phyloP scores from a whole-genome alignment of 352 stramenopile species.

The Aphanomyces astaci region DNA sequence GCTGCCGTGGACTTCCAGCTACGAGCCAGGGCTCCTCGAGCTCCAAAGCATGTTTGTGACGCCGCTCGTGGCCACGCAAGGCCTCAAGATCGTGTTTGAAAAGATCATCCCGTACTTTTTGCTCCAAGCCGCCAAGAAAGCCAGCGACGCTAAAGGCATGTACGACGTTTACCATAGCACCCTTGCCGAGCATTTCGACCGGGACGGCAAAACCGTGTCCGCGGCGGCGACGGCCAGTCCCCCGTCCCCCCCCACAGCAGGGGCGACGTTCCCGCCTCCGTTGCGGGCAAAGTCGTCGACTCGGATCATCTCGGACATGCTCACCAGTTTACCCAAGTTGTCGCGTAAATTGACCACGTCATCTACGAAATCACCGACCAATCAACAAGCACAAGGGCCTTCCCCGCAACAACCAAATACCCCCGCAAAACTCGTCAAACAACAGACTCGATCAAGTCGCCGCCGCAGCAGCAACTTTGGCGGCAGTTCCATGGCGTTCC shows the following conservation, averaged over 20 bases:
- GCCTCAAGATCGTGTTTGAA: conserved; percentile 23
- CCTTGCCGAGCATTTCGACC: conserved; percentile 1
- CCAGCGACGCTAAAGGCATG: not conserved
- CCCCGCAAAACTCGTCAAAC: not conserved
- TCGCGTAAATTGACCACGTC: not conserved
- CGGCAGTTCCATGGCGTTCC: not conserved
- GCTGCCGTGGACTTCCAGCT: conserved; percentile 21
- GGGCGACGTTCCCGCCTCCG: not conserved
- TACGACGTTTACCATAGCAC: conserved; percentile 20
- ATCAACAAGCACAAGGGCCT: too few relatives aligned
- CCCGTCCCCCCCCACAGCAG: too few relatives aligned
- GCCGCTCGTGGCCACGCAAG: conserved; percentile 23
- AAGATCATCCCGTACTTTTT: conserved; percentile 23
- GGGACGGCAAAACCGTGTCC: not conserved
- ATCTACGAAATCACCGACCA: not conserved
- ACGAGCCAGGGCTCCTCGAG: conserved; percentile 18
- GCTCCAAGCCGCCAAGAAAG: not conserved
- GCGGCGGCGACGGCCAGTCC: not conserved
- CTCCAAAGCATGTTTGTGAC: conserved; percentile 24
- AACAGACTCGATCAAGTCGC: not conserved
- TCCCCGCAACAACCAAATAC: too few relatives aligned
- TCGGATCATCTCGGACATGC: conserved; percentile 4
- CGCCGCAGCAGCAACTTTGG: not conserved
- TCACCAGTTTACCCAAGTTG: conserved; percentile 8
- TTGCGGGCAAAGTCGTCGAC: not conserved